These are phyloP conservation scores for Colletotrichum aenigma DNA, from an alignment of 2,329 filamentous ascomycete species.

Conservation along the genomic window DNA sequence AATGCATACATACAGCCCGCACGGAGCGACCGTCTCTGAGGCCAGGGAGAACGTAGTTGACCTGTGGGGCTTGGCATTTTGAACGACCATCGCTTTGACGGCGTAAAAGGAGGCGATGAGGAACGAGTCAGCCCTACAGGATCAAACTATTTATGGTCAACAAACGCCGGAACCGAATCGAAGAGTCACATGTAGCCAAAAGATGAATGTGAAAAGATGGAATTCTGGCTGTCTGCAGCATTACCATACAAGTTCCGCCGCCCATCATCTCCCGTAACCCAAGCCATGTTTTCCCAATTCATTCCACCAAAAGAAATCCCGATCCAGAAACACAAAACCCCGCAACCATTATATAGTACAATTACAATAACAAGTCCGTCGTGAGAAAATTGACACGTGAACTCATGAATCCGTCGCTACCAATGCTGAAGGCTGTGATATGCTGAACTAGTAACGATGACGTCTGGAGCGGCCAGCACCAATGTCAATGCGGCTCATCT, in stretches of 20 bases:
- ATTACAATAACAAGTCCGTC: background rate
- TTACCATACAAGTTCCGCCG: background rate
- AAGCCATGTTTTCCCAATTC: background rate
- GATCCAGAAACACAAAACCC: background rate
- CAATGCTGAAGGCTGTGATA: constrained; percentile 31
- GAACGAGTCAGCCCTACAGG: background rate
- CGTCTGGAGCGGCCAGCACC: constrained; percentile 63
- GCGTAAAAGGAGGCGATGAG: background rate
- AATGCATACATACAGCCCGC: background rate
- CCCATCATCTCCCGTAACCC: background rate
- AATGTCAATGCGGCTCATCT: constrained; percentile 72
- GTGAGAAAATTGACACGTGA: background rate
- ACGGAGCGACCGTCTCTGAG: background rate
- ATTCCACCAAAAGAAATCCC: background rate
- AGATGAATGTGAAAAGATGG: background rate
- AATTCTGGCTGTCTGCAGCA: constrained; percentile 13
- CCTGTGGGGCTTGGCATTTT: background rate
- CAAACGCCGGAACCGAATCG: background rate
- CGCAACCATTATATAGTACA: constrained; percentile 4
- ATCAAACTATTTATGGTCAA: background rate
- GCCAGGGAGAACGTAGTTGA: background rate
- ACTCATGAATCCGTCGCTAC: constrained; percentile 24
- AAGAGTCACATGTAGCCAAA: background rate
- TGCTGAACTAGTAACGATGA: constrained; percentile 41
- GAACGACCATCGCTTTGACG: background rate